Percentiles rank a stretch among this genome's conserved stretches.
These are phyloP conservation scores for Gossypium lobatum DNA, from an alignment of 441 rosid species.

Conservation along the genomic window DNA sequence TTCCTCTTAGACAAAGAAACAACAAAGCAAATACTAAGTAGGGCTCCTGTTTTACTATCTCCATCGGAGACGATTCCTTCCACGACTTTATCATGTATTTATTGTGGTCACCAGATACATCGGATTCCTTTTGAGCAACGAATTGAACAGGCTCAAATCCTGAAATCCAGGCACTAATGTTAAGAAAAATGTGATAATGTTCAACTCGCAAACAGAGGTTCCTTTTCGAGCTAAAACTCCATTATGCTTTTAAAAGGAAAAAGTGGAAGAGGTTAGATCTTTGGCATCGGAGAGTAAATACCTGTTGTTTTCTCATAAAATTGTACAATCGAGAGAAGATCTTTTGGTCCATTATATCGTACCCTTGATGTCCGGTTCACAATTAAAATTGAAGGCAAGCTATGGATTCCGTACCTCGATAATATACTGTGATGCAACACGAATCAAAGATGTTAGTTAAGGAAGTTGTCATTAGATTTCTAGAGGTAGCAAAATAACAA, in stretches of 20 bases:
- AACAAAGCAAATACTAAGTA: conserved; percentile 45
- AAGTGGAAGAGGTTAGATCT: background rate
- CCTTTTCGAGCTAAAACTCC: background rate
- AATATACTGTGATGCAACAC: conserved; percentile 46
- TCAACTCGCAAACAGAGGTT: background rate
- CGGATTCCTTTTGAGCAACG: conserved; percentile 31
- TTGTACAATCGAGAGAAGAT: conserved; percentile 48
- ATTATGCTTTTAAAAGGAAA: background rate
- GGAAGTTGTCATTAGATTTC: background rate
- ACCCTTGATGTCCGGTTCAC: conserved; percentile 50
- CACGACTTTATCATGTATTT: conserved; percentile 24
- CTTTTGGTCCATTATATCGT: conserved; percentile 48
- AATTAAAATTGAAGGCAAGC: conserved; percentile 65
- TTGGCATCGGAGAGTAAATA: conserved; percentile 12
- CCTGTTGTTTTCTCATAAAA: conserved; percentile 72
- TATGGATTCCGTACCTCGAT: conserved; percentile 71
- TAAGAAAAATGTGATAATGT: background rate
- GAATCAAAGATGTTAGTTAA: conserved; percentile 9
- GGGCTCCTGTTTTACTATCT: conserved; percentile 46
- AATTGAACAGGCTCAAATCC: conserved; percentile 55
- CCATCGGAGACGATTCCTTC: conserved; percentile 28
- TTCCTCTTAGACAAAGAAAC: conserved; percentile 44
- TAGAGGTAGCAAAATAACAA: no score
- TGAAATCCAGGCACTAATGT: conserved; percentile 20
- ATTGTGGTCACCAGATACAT: conserved; percentile 12